Evolutionary conservation across 768 basidiomycete species (phyloP).

Genomic region (Suillus clintonianus): DNA sequence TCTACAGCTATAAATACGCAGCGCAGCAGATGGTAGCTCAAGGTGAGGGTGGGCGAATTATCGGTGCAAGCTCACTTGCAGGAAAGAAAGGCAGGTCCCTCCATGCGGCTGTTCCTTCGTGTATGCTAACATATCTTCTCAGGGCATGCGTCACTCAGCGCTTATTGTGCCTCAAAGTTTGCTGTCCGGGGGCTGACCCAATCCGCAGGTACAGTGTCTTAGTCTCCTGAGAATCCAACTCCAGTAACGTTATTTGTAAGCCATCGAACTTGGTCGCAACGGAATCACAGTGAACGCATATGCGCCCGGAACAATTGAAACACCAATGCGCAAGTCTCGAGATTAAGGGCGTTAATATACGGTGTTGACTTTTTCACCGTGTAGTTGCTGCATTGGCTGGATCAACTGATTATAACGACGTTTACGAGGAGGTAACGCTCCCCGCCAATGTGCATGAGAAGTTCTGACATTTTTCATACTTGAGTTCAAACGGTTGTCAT

Average conservation of each 20-base stretch:
- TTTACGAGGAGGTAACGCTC: constrained; percentile 15
- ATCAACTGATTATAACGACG: constrained; percentile 11
- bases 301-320: constrained; percentile 32
- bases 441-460: background rate
- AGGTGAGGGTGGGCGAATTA: constrained; percentile 42
- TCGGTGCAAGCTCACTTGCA: constrained; percentile 39
- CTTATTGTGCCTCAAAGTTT: constrained; percentile 44
- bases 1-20: constrained; percentile 45
- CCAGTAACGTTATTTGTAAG: constrained; percentile 15
- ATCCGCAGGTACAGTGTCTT: constrained; percentile 19
- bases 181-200: constrained; percentile 46
- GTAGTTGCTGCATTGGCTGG: constrained; percentile 19
- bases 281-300: constrained; percentile 39
- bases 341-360: background rate
- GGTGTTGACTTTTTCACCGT: background rate
- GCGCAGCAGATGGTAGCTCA: constrained; percentile 47
- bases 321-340: constrained; percentile 27
- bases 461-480: constrained; percentile 1
- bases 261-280: constrained; percentile 29
- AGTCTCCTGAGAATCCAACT: background rate
- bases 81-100: constrained; percentile 29
- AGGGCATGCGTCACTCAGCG: constrained; percentile 30
- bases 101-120: background rate
- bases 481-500: constrained; percentile 13
- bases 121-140: background rate